Evolutionary conservation across 495 filamentous ascomycete species (phyloP).

Genomic region (Aspergillus hancockii): DNA sequence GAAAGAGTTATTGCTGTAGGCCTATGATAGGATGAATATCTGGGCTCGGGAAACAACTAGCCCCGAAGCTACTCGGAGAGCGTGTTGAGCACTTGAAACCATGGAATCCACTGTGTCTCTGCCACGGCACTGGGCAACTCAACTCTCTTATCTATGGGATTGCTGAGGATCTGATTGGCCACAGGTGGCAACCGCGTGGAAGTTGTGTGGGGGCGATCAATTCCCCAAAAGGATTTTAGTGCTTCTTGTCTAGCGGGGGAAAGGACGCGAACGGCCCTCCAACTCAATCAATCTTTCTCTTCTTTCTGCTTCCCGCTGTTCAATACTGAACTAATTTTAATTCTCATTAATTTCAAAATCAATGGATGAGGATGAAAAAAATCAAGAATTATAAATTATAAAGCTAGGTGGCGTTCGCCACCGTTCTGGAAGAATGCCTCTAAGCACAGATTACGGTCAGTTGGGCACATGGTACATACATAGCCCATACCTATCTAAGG

Average conservation of each 20-base stretch:
- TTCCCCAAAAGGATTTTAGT: not conserved
- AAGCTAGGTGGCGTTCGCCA: not conserved
- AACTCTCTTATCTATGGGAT: not conserved
- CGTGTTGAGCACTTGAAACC: not conserved
- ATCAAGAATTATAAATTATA: too few species aligned
- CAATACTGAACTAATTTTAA: too few species aligned
- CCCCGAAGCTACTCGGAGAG: too few species aligned
- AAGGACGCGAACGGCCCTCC: conserved; percentile 1
- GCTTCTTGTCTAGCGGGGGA: not conserved
- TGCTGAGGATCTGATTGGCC: not conserved
- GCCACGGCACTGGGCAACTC: not conserved
- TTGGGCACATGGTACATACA: not conserved
- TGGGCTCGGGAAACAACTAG: not conserved
- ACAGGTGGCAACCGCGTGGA: not conserved
- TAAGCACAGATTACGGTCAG: not conserved
- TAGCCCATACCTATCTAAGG: not conserved
- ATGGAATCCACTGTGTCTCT: not conserved
- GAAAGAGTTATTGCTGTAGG: too few species aligned
- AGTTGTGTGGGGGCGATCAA: not conserved
- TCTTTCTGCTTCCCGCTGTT: not conserved
- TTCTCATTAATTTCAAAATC: too few species aligned
- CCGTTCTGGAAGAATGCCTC: not conserved
- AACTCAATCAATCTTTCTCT: not conserved
- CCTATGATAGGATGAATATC: not conserved
- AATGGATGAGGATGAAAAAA: too few species aligned